Base-by-base conservation (phyloP, 371 early-diverging fungal species). In the Syncephalastrum sp. region DNA sequence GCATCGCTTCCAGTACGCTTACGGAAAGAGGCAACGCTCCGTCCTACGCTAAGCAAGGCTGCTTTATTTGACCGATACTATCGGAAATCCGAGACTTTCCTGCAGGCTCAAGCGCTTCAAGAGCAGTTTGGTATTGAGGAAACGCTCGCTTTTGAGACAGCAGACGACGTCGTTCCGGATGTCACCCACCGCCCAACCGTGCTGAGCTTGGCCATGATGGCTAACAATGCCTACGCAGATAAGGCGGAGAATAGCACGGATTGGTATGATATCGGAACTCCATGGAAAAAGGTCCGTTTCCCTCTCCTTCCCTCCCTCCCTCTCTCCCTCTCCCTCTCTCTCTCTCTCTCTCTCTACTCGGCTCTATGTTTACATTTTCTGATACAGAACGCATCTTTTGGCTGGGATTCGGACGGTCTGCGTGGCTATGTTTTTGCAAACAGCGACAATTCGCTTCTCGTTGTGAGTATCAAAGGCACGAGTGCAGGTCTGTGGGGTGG, bases 391-490 rank as follows among this genome's bases (percentile, higher is more conserved):
- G 69, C 73, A 19, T 78, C 87, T 3, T 95, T 95, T 81, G 96
- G 96, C 1, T 97, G 95, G 97, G 82, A 82, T 38, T 68, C 75
- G 4, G 87, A 91, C 67, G 94, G 94, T 24, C 69, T 98, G n/a
- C 84, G 96, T 41, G 96, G 97, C 13, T 91, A 98, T 67, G 87
- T 97, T 7, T 96, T 91, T 77, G 77, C 77, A 3, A 85, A 89
- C 65, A 69, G 70, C 8, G 72, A 79, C 45, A 77, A 90, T 53
- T 82, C 83, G 13, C 74, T 89, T 0, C 64, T 96, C 23, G 84
- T 96, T 14, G 72, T 98, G 47, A 85, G 91, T 50, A 76, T 96
- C 60, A 98, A 98, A 69, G 98, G 98, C 48, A 97, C 98, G n/a
- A 85, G 88, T 42, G 86, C 87, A 44, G 82, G 82, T 21, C 64